Evolutionary conservation across 176 grass and related monocot genomes (phyloP), one percentile per base, ranked within the genome.

Genomic region (Eleusine indica): DNA sequence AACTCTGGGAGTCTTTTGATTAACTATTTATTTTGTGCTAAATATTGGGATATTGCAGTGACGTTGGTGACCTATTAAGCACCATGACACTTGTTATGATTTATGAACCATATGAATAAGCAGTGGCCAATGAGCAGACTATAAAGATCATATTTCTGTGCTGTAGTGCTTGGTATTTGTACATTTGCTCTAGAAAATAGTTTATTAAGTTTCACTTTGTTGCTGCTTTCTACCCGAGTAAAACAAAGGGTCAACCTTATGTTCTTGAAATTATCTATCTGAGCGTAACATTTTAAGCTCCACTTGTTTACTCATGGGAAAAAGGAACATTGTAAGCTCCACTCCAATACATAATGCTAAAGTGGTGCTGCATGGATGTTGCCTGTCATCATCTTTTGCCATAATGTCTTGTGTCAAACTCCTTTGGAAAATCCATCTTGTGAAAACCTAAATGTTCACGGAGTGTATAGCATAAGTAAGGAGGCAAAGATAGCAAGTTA

Each of bases 31-130:
- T 25, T 25, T 25, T 25, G 25, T 25, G 25, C 25, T 25, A 25
- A 25, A 25, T 25, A 25, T 25, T 25, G 25, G 25, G 25, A 25
- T 25, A 25, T 25, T 25, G 25, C 25, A 25, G 25, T 25, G 25
- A 7, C 32, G 49, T 79, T 8, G 21, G 21, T 66, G 14, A 64
- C 41, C 38, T 5, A 25, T 48, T 53, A 21, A 80, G 75, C 67
- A 78, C 29, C 14, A 49, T 62, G 17, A 9, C 9, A 67, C n/a
- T 48, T 65, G 53, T 44, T 73, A 43, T 83, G 71, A 65, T 48
- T 52, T 61, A 46, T 84, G 71, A 52, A 47, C 66, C 72, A 54
- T 63, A 14, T 52, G 68, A 44, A 51, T 21, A 85, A 71, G 14
- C 14, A 13, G 12, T 35, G 41, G 51, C 15, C 51, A 19, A 4